phyloP scores from a whole-genome alignment of 2,329 filamentous ascomycete genomes.

The Beauveria bassiana region DNA sequence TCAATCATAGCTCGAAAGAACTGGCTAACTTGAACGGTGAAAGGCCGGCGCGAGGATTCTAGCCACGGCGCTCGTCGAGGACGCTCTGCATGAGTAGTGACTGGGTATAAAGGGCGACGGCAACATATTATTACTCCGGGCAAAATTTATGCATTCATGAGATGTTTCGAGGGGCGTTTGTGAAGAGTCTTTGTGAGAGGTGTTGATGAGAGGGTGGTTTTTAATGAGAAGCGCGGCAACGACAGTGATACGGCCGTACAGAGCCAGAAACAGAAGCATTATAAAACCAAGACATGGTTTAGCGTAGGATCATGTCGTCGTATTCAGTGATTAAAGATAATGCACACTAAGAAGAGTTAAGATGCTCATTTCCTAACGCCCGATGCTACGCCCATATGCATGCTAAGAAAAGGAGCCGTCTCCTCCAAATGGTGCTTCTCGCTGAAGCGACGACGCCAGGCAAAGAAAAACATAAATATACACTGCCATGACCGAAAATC shows the following conservation, averaged over 20 bases:
- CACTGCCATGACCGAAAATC: not conserved
- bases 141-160: not conserved
- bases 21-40: slow-evolving; percentile 4
- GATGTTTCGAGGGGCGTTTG: not conserved
- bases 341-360: not conserved
- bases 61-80: slow-evolving; percentile 5
- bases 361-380: slow-evolving; percentile 3
- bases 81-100: slow-evolving; percentile 9
- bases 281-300: too few relatives aligned
- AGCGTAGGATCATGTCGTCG: not conserved
- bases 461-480: slow-evolving; percentile 1
- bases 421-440: not conserved
- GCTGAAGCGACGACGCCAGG: not conserved
- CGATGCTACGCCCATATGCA: not conserved
- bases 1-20: slow-evolving; percentile 11
- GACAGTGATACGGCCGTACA: too few relatives aligned
- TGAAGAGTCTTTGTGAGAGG: not conserved
- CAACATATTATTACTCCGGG: slow-evolving; percentile 10
- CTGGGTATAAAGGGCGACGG: slow-evolving; percentile 11
- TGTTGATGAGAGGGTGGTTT: too few relatives aligned
- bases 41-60: slow-evolving; percentile 13
- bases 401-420: not conserved
- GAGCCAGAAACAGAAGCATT: not conserved
- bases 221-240: too few relatives aligned
- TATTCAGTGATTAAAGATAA: not conserved